Conservation (phyloP, 345 rosid genomes). For the Boechera retrofracta region DNA sequence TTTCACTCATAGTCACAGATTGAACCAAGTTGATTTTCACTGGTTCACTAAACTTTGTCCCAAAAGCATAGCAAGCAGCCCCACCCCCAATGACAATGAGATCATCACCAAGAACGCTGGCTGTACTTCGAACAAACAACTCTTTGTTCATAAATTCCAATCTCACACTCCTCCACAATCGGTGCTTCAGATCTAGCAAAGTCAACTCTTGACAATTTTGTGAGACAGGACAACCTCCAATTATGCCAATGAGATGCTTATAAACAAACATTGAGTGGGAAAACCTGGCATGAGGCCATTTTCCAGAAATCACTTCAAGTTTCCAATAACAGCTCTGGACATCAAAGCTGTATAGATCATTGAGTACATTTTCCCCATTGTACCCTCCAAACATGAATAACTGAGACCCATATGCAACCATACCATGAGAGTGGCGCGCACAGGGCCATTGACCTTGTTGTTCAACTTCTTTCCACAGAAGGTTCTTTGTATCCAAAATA, state of each 20-base stretch:
- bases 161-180: slow-evolving; percentile 66
- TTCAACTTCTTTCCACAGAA: slow-evolving; percentile 68
- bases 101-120: slow-evolving; percentile 71
- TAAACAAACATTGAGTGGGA: slow-evolving; percentile 89
- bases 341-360: slow-evolving; percentile 84
- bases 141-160: slow-evolving; percentile 67
- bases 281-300: slow-evolving; percentile 80
- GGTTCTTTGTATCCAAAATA: slow-evolving; percentile 55
- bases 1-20: slow-evolving; percentile 45
- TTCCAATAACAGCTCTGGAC: slow-evolving; percentile 62
- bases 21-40: slow-evolving; percentile 65
- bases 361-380: slow-evolving; percentile 72
- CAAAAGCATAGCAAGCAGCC: slow-evolving; percentile 96
- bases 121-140: slow-evolving; percentile 75
- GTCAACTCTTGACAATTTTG: slow-evolving; percentile 74
- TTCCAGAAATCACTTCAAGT: slow-evolving; percentile 69
- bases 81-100: slow-evolving; percentile 90
- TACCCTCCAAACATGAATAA: slow-evolving; percentile 83
- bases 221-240: slow-evolving; percentile 92
- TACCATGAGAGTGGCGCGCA: slow-evolving; percentile 88
- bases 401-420: slow-evolving; percentile 70
- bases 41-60: slow-evolving; percentile 90
- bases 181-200: slow-evolving; percentile 62
- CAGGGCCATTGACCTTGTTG: slow-evolving; percentile 67
- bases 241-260: slow-evolving; percentile 66